A percentile compares a stretch with the other conserved stretches of the same genome.
phyloP scores from a whole-genome alignment of 2,329 filamentous ascomycete species.

The Didymella keratinophila region DNA sequence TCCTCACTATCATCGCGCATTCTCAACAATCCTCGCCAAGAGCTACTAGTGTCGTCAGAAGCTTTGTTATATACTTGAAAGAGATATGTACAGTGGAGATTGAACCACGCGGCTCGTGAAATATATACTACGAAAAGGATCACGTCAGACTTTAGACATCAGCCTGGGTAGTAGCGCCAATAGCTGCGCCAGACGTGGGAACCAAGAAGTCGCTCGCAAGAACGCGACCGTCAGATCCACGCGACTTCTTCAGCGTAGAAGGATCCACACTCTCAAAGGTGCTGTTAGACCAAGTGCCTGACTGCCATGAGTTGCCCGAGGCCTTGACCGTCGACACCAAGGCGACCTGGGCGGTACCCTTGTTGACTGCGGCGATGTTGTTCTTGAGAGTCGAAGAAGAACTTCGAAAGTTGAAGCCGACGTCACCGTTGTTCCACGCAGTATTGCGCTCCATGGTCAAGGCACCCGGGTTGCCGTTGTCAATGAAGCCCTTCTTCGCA shows the following conservation, averaged over 20 bases:
- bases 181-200: constrained; percentile 47
- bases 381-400: constrained; percentile 48
- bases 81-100: background rate
- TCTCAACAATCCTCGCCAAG: background rate
- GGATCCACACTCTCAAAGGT: constrained; percentile 52
- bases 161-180: constrained; percentile 51
- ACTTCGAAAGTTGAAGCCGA: constrained; percentile 52
- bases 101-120: background rate
- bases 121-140: background rate
- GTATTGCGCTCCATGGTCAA: constrained; percentile 55
- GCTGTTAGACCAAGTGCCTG: constrained; percentile 50
- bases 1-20: background rate
- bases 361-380: constrained; percentile 53
- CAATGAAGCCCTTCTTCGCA: constrained; percentile 56
- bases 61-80: background rate
- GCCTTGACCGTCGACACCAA: constrained; percentile 23
- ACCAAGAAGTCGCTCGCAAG: constrained; percentile 55
- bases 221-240: constrained; percentile 51
- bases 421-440: constrained; percentile 56
- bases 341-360: constrained; percentile 22
- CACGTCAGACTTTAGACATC: constrained; percentile 9
- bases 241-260: constrained; percentile 46
- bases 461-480: constrained; percentile 55
- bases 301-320: constrained; percentile 57
- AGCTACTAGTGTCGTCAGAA: background rate